Evolutionary conservation across 306 rosid species (phyloP), one percentile per base, ranked within the genome.

Genomic region (Datisca glomerata): DNA sequence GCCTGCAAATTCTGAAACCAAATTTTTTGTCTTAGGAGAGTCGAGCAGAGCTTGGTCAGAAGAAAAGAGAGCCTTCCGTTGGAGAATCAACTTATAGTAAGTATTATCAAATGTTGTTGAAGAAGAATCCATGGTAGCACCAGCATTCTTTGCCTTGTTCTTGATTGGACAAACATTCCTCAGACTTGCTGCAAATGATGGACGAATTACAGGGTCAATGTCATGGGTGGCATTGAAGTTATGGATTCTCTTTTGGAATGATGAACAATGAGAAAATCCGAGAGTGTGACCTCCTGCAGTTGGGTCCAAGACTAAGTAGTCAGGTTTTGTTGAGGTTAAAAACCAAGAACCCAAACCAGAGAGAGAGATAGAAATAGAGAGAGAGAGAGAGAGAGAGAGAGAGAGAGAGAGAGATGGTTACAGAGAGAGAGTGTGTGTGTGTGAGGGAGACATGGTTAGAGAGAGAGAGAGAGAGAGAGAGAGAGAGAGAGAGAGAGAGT

Each of bases 201-300:
- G 67, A 12, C 63, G 59, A 41, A 87, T 32, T 10, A 60, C 31
- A 31, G 96, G 94, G 65, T 87, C 94, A 4, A 66, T 20, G 18
- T 73, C 68, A 20, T 66, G 65, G 15, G 75, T 74, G 36, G 89
- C 56, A 28, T 64, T 36, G 57, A 79, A 87, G 59, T 51, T 74
- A 28, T 62, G 76, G 70, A 87, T 55, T 52, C 80, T 55, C 28
- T 65, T 61, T 40, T 64, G 49, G 51, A 73, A 68, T 15, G 80
- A 68, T 16, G 96, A 72, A 52, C 96, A 86, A 57, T 82, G 96
- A 45, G 93, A 69, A 56, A 86, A 86, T 27, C 96, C 96, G 19
- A 87, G 56, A 43, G 94, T 87, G 39, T 87, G 94, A 21, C 80
- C 96, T 59, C 96, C 96, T 86, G 55, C 61, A 70, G 34, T n/a